phyloP scores from a whole-genome alignment of 2,329 filamentous ascomycete genomes.

The Fusarium sp. region DNA sequence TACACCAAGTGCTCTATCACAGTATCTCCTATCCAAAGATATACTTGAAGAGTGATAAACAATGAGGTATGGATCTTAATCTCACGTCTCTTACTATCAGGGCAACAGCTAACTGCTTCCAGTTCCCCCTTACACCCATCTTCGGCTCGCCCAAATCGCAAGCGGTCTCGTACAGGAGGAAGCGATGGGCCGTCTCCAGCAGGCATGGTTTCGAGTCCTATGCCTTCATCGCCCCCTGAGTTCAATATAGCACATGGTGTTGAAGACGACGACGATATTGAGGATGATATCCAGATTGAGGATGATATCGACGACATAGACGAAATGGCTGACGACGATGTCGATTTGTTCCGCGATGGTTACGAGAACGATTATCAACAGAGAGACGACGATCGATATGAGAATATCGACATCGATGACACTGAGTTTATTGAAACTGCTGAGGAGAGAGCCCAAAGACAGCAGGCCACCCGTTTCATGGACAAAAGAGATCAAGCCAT shows the following conservation, averaged over 20 bases:
- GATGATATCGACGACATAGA: constrained; percentile 82
- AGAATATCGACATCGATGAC: constrained; percentile 79
- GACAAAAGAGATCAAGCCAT: constrained; percentile 73
- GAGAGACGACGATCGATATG: constrained; percentile 76
- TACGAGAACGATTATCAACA: constrained; percentile 78
- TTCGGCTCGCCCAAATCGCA: constrained; percentile 67
- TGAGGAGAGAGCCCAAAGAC: constrained; percentile 65
- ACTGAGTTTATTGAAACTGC: constrained; percentile 80
- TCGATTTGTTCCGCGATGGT: constrained; percentile 81
- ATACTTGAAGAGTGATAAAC: constrained; percentile 10
- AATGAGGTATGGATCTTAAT: constrained; percentile 25
- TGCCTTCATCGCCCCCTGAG: constrained; percentile 72
- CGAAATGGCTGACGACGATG: constrained; percentile 82
- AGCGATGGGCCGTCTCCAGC: constrained; percentile 65
- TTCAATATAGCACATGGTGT: constrained; percentile 73
- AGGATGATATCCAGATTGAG: constrained; percentile 78
- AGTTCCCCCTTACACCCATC: constrained; percentile 89
- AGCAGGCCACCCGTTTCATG: constrained; percentile 78
- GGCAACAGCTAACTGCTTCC: constrained; percentile 30
- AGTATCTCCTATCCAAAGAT: constrained; percentile 16
- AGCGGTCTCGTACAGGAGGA: constrained; percentile 65
- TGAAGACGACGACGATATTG: constrained; percentile 77
- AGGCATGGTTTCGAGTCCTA: constrained; percentile 67
- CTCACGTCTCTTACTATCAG: not conserved
- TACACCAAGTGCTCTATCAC: constrained; percentile 4